Evolutionary conservation across 2,329 filamentous ascomycete species (phyloP), one percentile per base, ranked within the genome.

Genomic region (Talaromyces sp.): DNA sequence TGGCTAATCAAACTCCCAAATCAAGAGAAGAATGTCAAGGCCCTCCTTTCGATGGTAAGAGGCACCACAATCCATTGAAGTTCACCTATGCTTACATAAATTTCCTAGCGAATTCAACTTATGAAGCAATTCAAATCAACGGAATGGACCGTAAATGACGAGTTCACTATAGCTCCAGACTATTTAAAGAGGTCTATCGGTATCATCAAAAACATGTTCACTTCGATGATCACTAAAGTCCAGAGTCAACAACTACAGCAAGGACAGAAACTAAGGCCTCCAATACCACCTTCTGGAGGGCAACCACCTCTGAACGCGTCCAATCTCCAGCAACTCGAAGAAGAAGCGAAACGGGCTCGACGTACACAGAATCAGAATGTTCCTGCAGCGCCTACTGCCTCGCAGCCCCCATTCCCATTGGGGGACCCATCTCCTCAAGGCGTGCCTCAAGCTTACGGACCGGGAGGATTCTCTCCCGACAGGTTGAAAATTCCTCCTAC

Each of bases 401-500:
- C 82, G n/a, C 79, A 84, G 47, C 81, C 85, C 35, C 84, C 84
- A 11, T 86, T 86, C 69, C 74, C 75, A 10, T 69, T 83, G 61
- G 81, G 82, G 62, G 81, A 79, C 17, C 79, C 81, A 31, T 85
- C 84, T 57, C 85, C 85, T 17, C 81, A 84, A 63, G 86, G 86
- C 27, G 81, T 86, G 64, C 85, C 86, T 9, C 82, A 83, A 67
- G 85, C 84, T 61, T 85, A 86, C 64, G 80, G 80, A 9, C 78
- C 80, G 22, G 81, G 80, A 22, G 79, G 81, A 59, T 79, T 88
- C 58, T 85, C 82, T 4, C 80, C 82, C 11, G 83, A 85, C 60
- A 84, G 87, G 68, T 79, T 89, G 56, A 84, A 86, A 56, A 74
- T 88, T 27, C 86, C 86, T 19, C 80, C 83, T 2, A 79, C 80